A percentile compares a stretch with the other conserved stretches of the same genome.
Evolutionary conservation across 1,139 yeast species (phyloP).

Genomic region (Scheffersomyces parashehatae): DNA sequence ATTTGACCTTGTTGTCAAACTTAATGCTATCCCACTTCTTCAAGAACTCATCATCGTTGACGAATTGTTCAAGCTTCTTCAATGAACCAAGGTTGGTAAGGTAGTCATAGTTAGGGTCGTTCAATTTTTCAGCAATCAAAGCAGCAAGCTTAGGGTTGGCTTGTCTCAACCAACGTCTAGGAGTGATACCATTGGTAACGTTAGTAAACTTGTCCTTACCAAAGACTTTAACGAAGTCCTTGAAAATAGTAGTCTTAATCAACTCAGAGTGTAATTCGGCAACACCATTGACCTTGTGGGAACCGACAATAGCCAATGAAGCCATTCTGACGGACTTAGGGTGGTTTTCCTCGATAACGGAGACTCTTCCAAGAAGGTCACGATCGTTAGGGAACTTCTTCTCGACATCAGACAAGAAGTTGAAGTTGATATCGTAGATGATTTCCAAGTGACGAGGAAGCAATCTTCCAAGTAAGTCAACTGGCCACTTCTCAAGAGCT

Average conservation of each 20-base stretch:
- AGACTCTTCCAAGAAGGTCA: slow-evolving; percentile 68
- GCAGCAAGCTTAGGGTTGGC: slow-evolving; percentile 81
- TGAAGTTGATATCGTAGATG: slow-evolving; percentile 81
- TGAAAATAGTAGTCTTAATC: slow-evolving; percentile 84
- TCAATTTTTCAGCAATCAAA: slow-evolving; percentile 70
- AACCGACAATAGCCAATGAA: slow-evolving; percentile 83
- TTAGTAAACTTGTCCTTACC: slow-evolving; percentile 85
- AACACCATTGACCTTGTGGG: slow-evolving; percentile 93
- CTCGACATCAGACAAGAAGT: slow-evolving; percentile 76
- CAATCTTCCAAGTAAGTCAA: slow-evolving; percentile 70
- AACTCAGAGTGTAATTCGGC: slow-evolving; percentile 94
- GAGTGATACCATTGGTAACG: slow-evolving; percentile 94
- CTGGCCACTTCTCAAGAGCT: slow-evolving; percentile 96
- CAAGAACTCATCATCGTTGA: slow-evolving; percentile 70
- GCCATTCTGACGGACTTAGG: slow-evolving; percentile 94
- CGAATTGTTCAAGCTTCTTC: slow-evolving; percentile 65
- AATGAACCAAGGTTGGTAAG: slow-evolving; percentile 69
- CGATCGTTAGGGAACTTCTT: slow-evolving; percentile 68
- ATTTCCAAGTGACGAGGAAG: slow-evolving; percentile 92
- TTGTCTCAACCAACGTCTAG: slow-evolving; percentile 94
- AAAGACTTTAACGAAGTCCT: slow-evolving; percentile 80
- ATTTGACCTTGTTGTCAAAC: slow-evolving; percentile 63
- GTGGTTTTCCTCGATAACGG: slow-evolving; percentile 78
- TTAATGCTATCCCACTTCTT: slow-evolving; percentile 73
- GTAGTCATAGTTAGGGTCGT: slow-evolving; percentile 62